Base-by-base conservation (phyloP, 2,329 filamentous ascomycete genomes). In the Alternaria panax region DNA sequence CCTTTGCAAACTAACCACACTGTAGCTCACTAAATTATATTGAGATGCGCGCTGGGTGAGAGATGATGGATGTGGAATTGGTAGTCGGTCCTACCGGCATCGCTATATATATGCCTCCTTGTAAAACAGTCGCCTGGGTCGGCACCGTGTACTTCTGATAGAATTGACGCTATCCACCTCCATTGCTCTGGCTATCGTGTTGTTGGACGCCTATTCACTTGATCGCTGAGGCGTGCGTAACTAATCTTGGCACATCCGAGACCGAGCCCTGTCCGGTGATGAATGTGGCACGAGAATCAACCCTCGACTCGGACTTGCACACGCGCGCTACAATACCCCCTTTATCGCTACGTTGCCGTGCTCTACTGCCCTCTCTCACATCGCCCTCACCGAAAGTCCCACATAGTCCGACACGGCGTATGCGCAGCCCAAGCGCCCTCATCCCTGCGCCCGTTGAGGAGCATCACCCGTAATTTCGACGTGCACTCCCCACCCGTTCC, bases 81-180 rank as follows among this genome's bases (percentile, higher is more conserved):
- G 63, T 62, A 60, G 72, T 68, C 67, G 69, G 74, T 68, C 62
- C 57, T 62, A 68, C 70, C 69, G 70, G 68, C 69, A 60, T 72
- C 75, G 67, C 73, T 72, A 77, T 73, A 75, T 76, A 75, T 74
- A 71, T 66, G 66, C 66, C 70, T 72, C 67, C 68, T 69, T 77
- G 75, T 77, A 77, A 75, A 77, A 76, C 74, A 76, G 68, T 68
- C 62, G 67, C 70, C 70, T 69, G 67, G 67, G 68, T 70, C 66
- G 71, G 70, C 69, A 72, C 67, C 68, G 63, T 75, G 74, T 76
- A 76, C 63, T 69, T 72, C 71, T 68, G 68, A 72, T 71, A 76
- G 71, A 76, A 72, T 69, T 71, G 66, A 74, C 67, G 64, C 66
- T 72, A 66, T 72, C 67, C 71, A 68, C 66, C 66, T 72, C 68